These are phyloP conservation scores for Stromatinia cepivora DNA, from an alignment of 2,329 filamentous ascomycete species.

Conservation along the genomic window DNA sequence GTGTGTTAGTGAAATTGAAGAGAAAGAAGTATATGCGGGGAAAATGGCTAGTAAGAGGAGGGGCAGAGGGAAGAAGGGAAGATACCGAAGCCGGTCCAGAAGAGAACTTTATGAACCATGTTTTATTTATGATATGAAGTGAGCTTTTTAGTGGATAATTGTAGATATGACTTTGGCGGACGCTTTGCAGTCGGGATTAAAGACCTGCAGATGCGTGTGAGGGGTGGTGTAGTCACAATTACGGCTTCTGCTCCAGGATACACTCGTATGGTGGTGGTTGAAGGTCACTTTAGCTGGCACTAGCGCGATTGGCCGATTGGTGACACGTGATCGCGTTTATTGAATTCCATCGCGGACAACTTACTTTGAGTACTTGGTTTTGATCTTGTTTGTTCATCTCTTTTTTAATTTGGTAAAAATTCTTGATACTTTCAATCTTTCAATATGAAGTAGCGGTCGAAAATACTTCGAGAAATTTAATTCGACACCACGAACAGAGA, in stretches of 20 bases:
- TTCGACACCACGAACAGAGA: not conserved
- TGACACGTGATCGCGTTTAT: constrained; percentile 6
- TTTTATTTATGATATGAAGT: constrained; percentile 15
- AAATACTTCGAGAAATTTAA: not conserved
- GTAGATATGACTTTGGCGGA: not conserved
- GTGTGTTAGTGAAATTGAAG: not conserved
- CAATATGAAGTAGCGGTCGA: not conserved
- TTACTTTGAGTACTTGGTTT: not conserved
- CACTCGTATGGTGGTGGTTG: constrained; percentile 10
- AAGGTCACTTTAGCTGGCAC: constrained; percentile 11
- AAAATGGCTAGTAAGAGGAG: not conserved
- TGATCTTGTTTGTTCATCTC: not conserved
- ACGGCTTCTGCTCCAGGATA: constrained; percentile 11
- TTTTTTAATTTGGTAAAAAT: not conserved
- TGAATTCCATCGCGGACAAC: not conserved
- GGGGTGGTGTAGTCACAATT: not conserved
- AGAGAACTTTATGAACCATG: constrained; percentile 60
- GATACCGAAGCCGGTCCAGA: constrained; percentile 91
- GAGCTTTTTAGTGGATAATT: not conserved
- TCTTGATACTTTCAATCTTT: not conserved
- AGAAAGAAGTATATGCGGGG: constrained; percentile 23
- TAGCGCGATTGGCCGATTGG: constrained; percentile 1
- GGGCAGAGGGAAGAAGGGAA: constrained; percentile 35
- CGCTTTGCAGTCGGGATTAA: not conserved
- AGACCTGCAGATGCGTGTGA: constrained; percentile 2